These are phyloP conservation scores for Metschnikowia orientalis DNA, from an alignment of 805 yeast species.

Conservation along the genomic window DNA sequence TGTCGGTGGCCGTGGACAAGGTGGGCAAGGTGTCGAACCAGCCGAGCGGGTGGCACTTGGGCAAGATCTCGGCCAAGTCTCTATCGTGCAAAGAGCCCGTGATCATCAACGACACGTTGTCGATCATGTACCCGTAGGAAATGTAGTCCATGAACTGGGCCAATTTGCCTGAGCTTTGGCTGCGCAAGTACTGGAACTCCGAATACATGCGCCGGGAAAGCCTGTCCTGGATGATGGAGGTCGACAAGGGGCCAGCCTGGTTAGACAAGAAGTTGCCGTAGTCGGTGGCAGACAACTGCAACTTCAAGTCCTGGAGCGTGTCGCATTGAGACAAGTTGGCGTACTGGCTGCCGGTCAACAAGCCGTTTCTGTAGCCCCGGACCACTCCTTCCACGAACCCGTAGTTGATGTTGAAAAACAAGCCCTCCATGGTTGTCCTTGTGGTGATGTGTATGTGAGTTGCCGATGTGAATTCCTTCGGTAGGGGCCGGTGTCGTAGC, in stretches of 20 bases:
- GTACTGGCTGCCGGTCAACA: conserved; percentile 74
- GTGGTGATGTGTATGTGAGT: conserved; percentile 1
- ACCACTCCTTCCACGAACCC: conserved; percentile 95
- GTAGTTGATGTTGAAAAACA: conserved; percentile 80
- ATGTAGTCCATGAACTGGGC: conserved; percentile 85
- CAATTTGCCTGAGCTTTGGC: conserved; percentile 78
- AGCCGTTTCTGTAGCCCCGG: conserved; percentile 87
- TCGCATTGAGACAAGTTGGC: conserved; percentile 95
- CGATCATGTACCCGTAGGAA: conserved; percentile 97
- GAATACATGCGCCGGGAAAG: conserved; percentile 70
- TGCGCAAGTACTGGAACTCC: conserved; percentile 80
- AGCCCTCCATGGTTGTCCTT: conserved; percentile 75
- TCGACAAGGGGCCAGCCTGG: conserved; percentile 76
- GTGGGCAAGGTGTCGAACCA: conserved; percentile 99
- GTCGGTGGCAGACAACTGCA: conserved; percentile 93
- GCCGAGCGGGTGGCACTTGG: conserved; percentile 93
- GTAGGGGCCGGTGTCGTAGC: too few species aligned
- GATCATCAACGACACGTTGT: conserved; percentile 91
- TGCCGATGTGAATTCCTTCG: too few species aligned
- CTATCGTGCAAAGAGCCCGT: conserved; percentile 96
- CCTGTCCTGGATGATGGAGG: conserved; percentile 78
- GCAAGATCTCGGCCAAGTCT: conserved; percentile 81
- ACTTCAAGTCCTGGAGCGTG: conserved; percentile 84
- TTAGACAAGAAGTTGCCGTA: conserved; percentile 87
- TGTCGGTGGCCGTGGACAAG: conserved; percentile 87